Base-by-base conservation (phyloP, 371 early-diverging fungal genomes). In the Circinella minor region DNA sequence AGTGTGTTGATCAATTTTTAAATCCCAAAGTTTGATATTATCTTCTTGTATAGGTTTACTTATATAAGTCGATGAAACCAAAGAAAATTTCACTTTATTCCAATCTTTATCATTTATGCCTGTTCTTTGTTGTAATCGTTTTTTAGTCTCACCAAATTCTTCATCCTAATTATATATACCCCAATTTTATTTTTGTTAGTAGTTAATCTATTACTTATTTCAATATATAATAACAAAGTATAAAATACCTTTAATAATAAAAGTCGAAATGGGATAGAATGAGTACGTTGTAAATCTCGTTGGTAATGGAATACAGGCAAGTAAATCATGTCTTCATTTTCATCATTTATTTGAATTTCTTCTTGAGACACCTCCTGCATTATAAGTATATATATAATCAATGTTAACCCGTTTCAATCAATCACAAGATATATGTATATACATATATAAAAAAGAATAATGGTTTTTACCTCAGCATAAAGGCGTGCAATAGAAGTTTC, bases 51-150 rank as follows among this genome's bases (percentile, higher is more conserved):
- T 27, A 57, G 57, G 57, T 13, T 5, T 57, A 27, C 34, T 10
- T 10, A 4, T 27, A 27, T 27, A 27, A 27, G 27, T 27, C 27
- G 27, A 27, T 27, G 36, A 10, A 34, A 27, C n/a, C 34, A 18
- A 27, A 27, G 47, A 90, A 61, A 91, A 81, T 72, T 91, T 93
- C 66, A 93, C 86, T 74, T 93, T 94, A 18, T 83, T 82, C 79
- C 93, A 92, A 20, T 96, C 98, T 83, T 94, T 96, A 60, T 95
- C 95, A 66, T 80, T 86, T 79, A 93, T 83, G 0, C 94, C 94
- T 10, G 92, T 82, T 57, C 92, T 80, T 66, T 77, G 79, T 63
- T 88, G 89, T 47, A 98, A 76, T 37, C 96, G 82, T 65, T 81
- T 76, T 83, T 92, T 93, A 18, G 92, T 91, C 4, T 86, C 87